Evolutionary conservation across 306 rosid genomes (phyloP), one percentile per base, ranked within the genome.

Genomic region (Cicer yamashitae): DNA sequence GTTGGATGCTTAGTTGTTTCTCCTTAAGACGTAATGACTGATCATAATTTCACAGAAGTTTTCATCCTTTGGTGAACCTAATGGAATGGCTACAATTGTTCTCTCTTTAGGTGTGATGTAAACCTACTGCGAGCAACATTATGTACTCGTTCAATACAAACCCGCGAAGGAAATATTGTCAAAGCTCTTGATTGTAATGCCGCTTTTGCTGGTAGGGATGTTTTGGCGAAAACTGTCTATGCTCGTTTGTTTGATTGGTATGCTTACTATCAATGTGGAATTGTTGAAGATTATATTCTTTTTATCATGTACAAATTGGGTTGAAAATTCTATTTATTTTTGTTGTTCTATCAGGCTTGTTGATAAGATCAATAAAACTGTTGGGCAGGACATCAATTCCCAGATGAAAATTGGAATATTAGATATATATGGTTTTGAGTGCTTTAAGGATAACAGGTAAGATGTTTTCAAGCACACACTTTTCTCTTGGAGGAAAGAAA

Each of bases 341-440:
- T 78, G 39, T 63, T 43, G 63, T 75, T 77, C 10, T 85, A 56
- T 43, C 96, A 94, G 99, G 99, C 96, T 94, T 77, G 99, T 94
- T 79, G 99, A 90, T 70, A 94, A 92, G 84, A 90, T 94, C 65
- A 94, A 94, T 78, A 88, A 81, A 70, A 84, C 97, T 68, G 97
- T 92, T 46, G 99, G 97, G 77, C 99, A 92, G 85, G 99, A 94
- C 74, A 74, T 52, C 68, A 90, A 87, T 86, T 94, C 97, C 70
- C 77, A 43, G 82, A 64, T 84, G 17, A 96, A 90, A 80, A 92
- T 94, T 67, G 99, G 99, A 82, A 91, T 94, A 44, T 68, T 94
- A 87, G 99, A 94, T 86, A 94, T 94, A 79, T 92, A 94, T 69
- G 99, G 99, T 60, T 94, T 94, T 82, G 99, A 94, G 78, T 94